These are phyloP conservation scores for Calonectria pteridis DNA, from an alignment of 2,329 filamentous ascomycete genomes.

Conservation along the genomic window DNA sequence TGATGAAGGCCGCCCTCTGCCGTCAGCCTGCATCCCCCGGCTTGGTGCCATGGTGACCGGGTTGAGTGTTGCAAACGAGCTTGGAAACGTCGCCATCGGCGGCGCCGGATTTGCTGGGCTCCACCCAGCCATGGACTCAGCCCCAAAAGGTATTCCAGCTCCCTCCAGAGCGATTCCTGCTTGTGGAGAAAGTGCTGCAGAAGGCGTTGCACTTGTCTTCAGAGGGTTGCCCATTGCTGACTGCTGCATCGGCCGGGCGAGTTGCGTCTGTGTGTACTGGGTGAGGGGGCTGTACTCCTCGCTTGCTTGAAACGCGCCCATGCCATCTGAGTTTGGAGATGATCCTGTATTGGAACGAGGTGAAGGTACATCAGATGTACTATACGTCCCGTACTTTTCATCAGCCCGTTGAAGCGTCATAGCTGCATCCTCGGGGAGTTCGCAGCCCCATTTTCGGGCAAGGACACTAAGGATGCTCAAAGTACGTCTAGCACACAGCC, in stretches of 20 bases:
- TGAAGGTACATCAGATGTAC: conserved; percentile 70
- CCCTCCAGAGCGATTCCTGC: conserved; percentile 38
- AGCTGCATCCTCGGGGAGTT: conserved; percentile 86
- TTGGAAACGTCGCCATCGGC: conserved; percentile 32
- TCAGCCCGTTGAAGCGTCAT: conserved; percentile 83
- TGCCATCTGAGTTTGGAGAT: conserved; percentile 48
- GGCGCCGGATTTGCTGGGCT: conserved; percentile 32
- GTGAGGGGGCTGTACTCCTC: conserved; percentile 52
- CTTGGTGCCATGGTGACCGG: conserved; percentile 28
- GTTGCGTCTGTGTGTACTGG: conserved; percentile 47
- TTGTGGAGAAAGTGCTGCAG: conserved; percentile 31
- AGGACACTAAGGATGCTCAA: conserved; percentile 87
- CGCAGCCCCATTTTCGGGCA: conserved; percentile 89
- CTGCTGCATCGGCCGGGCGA: conserved; percentile 39
- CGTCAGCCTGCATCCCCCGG: conserved; percentile 35
- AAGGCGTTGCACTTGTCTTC: conserved; percentile 27
- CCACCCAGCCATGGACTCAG: conserved; percentile 46
- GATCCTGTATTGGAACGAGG: conserved; percentile 55
- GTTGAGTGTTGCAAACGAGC: conserved; percentile 36
- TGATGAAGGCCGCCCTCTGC: conserved; percentile 31
- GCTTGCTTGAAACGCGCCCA: conserved; percentile 35
- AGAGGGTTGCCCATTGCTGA: conserved; percentile 31
- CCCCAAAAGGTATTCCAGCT: conserved; percentile 35
- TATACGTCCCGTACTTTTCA: conserved; percentile 81
- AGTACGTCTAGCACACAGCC: conserved; percentile 89